Conservation (phyloP, 257 asterid species). For the Solanum acaule region DNA sequence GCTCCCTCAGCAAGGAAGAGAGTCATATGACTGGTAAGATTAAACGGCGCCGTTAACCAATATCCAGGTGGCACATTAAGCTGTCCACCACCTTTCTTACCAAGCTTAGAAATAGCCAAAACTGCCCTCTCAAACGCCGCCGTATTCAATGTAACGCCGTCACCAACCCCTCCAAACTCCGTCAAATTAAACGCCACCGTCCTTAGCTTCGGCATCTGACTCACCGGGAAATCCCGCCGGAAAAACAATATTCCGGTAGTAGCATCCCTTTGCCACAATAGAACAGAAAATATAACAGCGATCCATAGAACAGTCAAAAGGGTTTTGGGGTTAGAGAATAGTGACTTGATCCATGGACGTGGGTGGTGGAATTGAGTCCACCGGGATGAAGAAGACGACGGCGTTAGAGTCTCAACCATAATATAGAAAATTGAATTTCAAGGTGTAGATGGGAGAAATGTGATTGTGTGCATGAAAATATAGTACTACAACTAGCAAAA, state of each 20-base stretch:
- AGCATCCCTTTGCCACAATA: conserved; percentile 44
- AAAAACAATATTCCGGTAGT: conserved; percentile 23
- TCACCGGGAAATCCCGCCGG: conserved; percentile 24
- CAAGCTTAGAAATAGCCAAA: conserved; percentile 43
- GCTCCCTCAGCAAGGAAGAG: conserved; percentile 75
- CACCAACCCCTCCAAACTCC: conserved; percentile 79
- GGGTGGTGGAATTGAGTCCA: conserved; percentile 22
- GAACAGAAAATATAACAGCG: conserved; percentile 24
- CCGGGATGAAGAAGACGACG: conserved; percentile 25
- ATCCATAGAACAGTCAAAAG: conserved; percentile 25
- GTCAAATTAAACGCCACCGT: conserved; percentile 51
- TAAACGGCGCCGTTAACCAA: conserved; percentile 87
- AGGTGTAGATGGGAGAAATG: neutral
- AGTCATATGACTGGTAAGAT: conserved; percentile 79
- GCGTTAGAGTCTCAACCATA: conserved; percentile 40
- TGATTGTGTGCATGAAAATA: neutral
- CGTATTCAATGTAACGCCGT: conserved; percentile 61
- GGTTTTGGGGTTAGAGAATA: conserved; percentile 32
- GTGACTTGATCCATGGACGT: conserved; percentile 37
- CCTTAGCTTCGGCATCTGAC: conserved; percentile 37
- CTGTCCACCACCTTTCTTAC: conserved; percentile 71
- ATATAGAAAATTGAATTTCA: neutral
- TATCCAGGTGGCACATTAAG: conserved; percentile 66
- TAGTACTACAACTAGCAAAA: conserved; percentile 3
- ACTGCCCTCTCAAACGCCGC: conserved; percentile 68